Evolutionary conservation across 169 alveolate genomes (phyloP).

Genomic region (Plasmodium cynomolgi): DNA sequence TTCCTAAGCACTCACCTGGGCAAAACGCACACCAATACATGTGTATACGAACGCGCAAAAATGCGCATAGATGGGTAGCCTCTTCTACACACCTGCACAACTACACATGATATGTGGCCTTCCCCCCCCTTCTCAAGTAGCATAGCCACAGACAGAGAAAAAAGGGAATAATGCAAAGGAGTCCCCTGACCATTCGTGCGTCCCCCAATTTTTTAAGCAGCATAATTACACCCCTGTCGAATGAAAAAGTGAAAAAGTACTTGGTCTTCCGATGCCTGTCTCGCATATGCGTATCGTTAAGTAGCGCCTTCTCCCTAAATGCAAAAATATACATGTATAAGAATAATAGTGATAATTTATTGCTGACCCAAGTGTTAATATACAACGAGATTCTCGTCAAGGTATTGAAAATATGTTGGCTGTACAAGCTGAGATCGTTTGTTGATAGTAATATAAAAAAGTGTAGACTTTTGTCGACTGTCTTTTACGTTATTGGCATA

Average conservation of each 20-base stretch:
- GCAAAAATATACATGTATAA: conserved; percentile 35
- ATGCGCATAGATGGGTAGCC: background rate
- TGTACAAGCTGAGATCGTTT: conserved; percentile 41
- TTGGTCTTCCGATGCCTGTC: conserved; percentile 40
- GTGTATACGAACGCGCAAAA: background rate
- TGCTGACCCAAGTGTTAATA: conserved; percentile 25
- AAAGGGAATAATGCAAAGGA: background rate
- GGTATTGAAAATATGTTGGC: conserved; percentile 48
- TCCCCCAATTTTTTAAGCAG: conserved; percentile 41
- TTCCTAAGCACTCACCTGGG: too few relatives aligned
- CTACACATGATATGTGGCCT: background rate
- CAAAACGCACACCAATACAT: background rate
- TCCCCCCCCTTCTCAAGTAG: background rate
- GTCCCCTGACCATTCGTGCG: background rate
- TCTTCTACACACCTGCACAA: background rate
- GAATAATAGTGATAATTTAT: conserved; percentile 20
- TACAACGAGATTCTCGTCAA: conserved; percentile 58
- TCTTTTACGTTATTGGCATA: conserved; percentile 46
- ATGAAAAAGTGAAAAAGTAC: conserved; percentile 18
- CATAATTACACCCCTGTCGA: conserved; percentile 32
- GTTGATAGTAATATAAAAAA: conserved; percentile 50
- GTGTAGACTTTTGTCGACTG: conserved; percentile 50
- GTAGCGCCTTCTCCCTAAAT: conserved; percentile 58
- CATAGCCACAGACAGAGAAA: background rate
- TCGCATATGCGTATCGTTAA: conserved; percentile 67